Percentiles rank a stretch among this genome's conserved stretches.
Conservation (phyloP, 306 rosid genomes). For the Cercis canadensis region DNA sequence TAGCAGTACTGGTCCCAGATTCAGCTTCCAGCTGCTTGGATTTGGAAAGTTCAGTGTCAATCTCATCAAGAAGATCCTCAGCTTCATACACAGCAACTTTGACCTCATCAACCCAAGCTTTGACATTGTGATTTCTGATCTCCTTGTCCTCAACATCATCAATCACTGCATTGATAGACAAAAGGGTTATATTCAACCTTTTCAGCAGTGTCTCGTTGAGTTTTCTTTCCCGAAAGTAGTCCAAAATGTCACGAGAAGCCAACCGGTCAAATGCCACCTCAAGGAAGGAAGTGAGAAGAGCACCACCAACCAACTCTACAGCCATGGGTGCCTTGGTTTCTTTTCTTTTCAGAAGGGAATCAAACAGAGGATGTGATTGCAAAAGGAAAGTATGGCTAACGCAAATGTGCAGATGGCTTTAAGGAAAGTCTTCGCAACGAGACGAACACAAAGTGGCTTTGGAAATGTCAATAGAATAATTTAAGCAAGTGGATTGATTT, state of each 20-base stretch:
- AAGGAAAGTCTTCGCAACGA: too few relatives aligned
- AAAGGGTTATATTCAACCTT: neutral
- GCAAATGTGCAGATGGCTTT: neutral
- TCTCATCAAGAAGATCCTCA: conserved; percentile 13
- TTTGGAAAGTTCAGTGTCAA: conserved; percentile 1
- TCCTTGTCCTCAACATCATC: conserved; percentile 22
- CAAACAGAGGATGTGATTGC: neutral
- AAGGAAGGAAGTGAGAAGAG: conserved; percentile 36
- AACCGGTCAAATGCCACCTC: conserved; percentile 17
- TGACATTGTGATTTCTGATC: neutral
- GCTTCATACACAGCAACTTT: conserved; percentile 24
- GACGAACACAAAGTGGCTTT: too few relatives aligned
- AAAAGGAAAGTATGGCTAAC: neutral
- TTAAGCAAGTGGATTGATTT: too few relatives aligned
- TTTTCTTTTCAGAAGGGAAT: neutral
- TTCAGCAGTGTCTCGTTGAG: neutral
- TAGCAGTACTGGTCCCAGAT: neutral
- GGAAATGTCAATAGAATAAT: too few relatives aligned
- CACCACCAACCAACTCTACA: conserved; percentile 25
- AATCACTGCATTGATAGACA: neutral
- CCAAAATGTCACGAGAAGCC: neutral
- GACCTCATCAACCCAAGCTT: conserved; percentile 1
- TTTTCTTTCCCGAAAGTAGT: neutral
- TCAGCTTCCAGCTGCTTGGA: conserved; percentile 22
- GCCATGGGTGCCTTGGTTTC: conserved; percentile 10